These are phyloP conservation scores for Biscogniauxia marginata DNA, from an alignment of 2,329 filamentous ascomycete genomes.

Conservation along the genomic window DNA sequence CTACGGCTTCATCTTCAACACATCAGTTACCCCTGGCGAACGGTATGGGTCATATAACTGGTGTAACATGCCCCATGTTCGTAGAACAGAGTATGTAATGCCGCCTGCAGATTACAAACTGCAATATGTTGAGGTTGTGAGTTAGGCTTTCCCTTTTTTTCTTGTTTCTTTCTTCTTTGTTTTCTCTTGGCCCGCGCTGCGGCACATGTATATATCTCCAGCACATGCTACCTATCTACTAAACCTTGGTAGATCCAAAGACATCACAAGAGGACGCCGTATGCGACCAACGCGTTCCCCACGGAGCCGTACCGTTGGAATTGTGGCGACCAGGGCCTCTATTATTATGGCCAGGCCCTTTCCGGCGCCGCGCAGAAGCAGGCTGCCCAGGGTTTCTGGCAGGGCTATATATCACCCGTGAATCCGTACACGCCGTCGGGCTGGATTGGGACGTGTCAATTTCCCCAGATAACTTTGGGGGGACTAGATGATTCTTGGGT, in stretches of 20 bases:
- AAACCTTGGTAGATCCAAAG: conserved; percentile 61
- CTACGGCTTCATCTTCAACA: conserved; percentile 74
- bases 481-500: conserved; percentile 73
- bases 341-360: conserved; percentile 64
- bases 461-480: conserved; percentile 73
- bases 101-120: conserved; percentile 58
- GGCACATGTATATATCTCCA: too few relatives aligned
- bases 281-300: conserved; percentile 74
- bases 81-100: conserved; percentile 60
- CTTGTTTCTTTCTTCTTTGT: background rate
- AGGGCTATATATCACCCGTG: conserved; percentile 55
- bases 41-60: conserved; percentile 70
- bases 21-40: conserved; percentile 55
- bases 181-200: too few relatives aligned
- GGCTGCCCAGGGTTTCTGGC: conserved; percentile 61
- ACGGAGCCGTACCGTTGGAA: conserved; percentile 70
- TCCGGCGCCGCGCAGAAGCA: conserved; percentile 17
- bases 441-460: conserved; percentile 73
- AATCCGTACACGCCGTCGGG: conserved; percentile 68
- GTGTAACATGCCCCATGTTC: conserved; percentile 88
- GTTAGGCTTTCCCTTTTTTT: conserved; percentile 24
- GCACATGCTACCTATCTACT: background rate
- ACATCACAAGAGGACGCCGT: conserved; percentile 83
- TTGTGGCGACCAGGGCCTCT: conserved; percentile 69
- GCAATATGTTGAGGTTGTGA: conserved; percentile 72